Base-by-base conservation (phyloP, 192 early-diverging fungal genomes). In the Dimargaris verticillata region DNA sequence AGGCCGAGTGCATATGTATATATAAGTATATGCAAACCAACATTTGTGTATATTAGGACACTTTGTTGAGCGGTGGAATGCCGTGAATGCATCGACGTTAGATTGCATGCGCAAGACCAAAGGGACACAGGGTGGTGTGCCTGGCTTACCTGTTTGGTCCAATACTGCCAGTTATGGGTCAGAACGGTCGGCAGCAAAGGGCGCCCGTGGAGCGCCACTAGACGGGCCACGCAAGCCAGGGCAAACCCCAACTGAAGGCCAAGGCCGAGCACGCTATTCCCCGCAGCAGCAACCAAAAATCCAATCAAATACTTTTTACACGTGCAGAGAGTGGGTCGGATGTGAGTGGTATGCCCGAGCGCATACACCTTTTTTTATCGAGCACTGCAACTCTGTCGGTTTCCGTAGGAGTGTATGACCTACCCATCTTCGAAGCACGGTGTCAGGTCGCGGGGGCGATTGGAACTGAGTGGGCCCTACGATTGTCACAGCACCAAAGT, bases 371-470 rank as follows among this genome's bases (percentile, higher is more conserved):
- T 24, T 5, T 2, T 26, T 51, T 20, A 18, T 3, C 6, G 1
- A 51, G 11, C 49, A 20, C 49, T 11, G 49, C 18, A 51, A 7
- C 20, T 51, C 2, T 10, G 0, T 20, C 11, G 49, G 49, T 51
- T 11, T 51, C 0, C 6, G 7, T n/a, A 18, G 0, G 11, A 26
- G 6, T 10, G 3, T 18, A 51, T 18, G 3, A 51, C 49, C 9
- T 51, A 51, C 49, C 64, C 67, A 50, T 72, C 71, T 33, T 72
- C 71, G 49, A 72, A 72, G 60, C 71, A 72, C 13, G 71, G 65
- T 6, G 71, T 69, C 25, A 72, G 67, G 47, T 72, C 71, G 10
- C 62, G 53, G 5, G 65, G 53, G 29, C 71, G 69, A 14, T 64
- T 53, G 11, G 64, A 62, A 51, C 69, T 64, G 42, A 66, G 66